Evolutionary conservation across 192 early-diverging fungal genomes (phyloP).

Genomic region (Podila epigama): DNA sequence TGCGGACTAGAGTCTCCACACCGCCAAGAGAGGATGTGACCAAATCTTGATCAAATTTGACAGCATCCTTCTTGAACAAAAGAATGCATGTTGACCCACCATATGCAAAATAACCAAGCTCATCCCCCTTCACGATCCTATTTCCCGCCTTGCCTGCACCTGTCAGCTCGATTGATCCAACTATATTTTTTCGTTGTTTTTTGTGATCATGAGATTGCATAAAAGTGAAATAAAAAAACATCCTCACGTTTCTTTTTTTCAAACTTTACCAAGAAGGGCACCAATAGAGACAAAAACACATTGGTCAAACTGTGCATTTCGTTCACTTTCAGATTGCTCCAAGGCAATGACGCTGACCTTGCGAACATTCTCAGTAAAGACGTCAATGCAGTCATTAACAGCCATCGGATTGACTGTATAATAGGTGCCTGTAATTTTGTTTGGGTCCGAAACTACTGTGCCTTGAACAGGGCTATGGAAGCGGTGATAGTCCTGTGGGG

Average conservation of each 20-base stretch:
- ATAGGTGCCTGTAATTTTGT: conserved; percentile 65
- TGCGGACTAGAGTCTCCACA: conserved; percentile 68
- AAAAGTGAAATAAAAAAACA: neutral
- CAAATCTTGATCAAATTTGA: conserved; percentile 73
- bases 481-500: conserved; percentile 87
- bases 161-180: conserved; percentile 73
- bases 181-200: conserved; percentile 22
- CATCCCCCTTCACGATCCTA: conserved; percentile 67
- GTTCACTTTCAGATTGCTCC: conserved; percentile 5
- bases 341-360: conserved; percentile 59
- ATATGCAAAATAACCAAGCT: conserved; percentile 81
- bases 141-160: conserved; percentile 49
- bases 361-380: conserved; percentile 77
- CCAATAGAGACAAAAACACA: conserved; percentile 73
- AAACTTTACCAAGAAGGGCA: conserved; percentile 57
- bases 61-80: conserved; percentile 67
- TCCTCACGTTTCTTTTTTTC: neutral
- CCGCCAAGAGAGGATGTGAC: conserved; percentile 56
- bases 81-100: conserved; percentile 76
- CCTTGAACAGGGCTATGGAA: conserved; percentile 74
- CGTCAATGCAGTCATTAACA: conserved; percentile 66
- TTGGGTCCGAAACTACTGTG: conserved; percentile 43
- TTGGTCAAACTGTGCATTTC: conserved; percentile 52
- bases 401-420: conserved; percentile 81
- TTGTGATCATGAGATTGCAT: neutral